These are phyloP conservation scores for Starmerella tilneyi DNA, from an alignment of 805 yeast genomes.

Conservation along the genomic window DNA sequence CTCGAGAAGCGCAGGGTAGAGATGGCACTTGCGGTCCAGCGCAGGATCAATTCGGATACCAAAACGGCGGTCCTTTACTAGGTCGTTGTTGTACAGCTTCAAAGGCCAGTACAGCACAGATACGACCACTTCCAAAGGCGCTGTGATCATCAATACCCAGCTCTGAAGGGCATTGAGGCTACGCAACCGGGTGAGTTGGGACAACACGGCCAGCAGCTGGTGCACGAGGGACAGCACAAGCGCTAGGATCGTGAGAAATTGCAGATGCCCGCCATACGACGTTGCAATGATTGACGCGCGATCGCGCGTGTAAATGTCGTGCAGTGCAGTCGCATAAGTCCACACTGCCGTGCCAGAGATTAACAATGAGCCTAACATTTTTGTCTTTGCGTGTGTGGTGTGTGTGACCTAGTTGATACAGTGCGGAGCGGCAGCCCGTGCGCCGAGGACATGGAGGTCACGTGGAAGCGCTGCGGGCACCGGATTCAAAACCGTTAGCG, in stretches of 20 bases:
- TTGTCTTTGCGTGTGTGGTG: too few species aligned
- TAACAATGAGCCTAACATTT: conserved; percentile 9
- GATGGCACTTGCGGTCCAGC: conserved; percentile 29
- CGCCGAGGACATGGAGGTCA: too few species aligned
- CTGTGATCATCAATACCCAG: conserved; percentile 24
- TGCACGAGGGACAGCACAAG: conserved; percentile 23
- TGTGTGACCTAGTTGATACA: too few species aligned
- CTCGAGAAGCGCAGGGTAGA: conserved; percentile 28
- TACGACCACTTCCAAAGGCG: conserved; percentile 31
- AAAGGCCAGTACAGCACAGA: conserved; percentile 31
- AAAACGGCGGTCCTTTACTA: conserved; percentile 27
- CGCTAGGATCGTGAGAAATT: conserved; percentile 30
- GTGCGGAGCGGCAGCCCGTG: neutral
- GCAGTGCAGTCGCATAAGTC: conserved; percentile 20
- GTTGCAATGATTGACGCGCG: conserved; percentile 15
- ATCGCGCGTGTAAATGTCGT: conserved; percentile 15
- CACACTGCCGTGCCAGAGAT: conserved; percentile 18
- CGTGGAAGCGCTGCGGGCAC: too few species aligned
- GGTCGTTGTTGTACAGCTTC: conserved; percentile 24
- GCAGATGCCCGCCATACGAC: conserved; percentile 33
- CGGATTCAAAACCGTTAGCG: too few species aligned
- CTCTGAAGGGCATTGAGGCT: conserved; percentile 20
- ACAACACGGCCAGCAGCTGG: conserved; percentile 26
- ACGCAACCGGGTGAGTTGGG: conserved; percentile 27
- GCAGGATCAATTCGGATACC: conserved; percentile 21